Evolutionary conservation across 164 flowering plant genomes (phyloP).

Genomic region (Cinnamomum chago): DNA sequence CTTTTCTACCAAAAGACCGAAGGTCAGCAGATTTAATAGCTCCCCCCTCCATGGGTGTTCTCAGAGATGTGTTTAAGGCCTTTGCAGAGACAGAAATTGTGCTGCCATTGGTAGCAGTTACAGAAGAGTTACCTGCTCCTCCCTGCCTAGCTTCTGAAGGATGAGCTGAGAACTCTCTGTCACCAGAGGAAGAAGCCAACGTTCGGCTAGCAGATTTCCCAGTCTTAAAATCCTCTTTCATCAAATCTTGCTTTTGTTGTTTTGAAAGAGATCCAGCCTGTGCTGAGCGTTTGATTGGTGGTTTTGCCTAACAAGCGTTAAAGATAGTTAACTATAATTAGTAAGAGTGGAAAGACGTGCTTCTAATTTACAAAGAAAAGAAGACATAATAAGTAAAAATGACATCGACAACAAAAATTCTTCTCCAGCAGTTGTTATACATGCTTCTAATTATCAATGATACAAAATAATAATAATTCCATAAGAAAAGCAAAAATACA

Average conservation of each 20-base stretch:
- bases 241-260: constrained; percentile 46
- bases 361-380: background rate
- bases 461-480: too few relatives aligned
- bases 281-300: constrained; percentile 40
- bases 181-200: constrained; percentile 31
- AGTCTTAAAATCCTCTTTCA: constrained; percentile 65
- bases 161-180: constrained; percentile 38
- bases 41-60: constrained; percentile 39
- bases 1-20: constrained; percentile 37
- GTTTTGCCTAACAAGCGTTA: constrained; percentile 42
- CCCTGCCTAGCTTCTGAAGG: constrained; percentile 39
- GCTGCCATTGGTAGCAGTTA: constrained; percentile 43
- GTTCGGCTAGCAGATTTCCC: constrained; percentile 47
- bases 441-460: background rate
- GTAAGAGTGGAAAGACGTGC: background rate
- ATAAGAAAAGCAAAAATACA: too few relatives aligned
- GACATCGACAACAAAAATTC: background rate
- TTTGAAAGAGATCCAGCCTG: constrained; percentile 50
- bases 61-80: constrained; percentile 30
- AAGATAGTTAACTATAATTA: background rate
- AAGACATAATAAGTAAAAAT: background rate
- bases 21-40: constrained; percentile 40
- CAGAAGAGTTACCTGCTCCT: constrained; percentile 31
- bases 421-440: background rate
- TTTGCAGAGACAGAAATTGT: constrained; percentile 29